These are phyloP conservation scores for Escallonia rubra DNA, from an alignment of 129 eudicot species.

Conservation along the genomic window DNA sequence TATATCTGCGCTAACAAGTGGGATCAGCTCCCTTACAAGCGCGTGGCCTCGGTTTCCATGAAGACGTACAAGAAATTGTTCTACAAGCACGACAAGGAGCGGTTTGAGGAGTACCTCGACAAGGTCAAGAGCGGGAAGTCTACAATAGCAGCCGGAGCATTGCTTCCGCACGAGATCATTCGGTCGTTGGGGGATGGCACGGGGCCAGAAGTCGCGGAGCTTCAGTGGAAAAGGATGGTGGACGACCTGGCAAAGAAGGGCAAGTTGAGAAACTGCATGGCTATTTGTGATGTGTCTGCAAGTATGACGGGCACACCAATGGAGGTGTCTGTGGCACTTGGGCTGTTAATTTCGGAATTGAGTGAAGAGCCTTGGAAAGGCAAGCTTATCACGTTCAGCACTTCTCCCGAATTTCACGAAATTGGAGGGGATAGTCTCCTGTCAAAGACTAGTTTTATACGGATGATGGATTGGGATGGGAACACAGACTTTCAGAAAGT, in stretches of 20 bases:
- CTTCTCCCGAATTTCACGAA: slow-evolving; percentile 26
- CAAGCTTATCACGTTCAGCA: slow-evolving; percentile 32
- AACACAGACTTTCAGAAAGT: slow-evolving; percentile 42
- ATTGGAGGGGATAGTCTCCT: slow-evolving; percentile 27
- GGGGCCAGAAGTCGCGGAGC: neutral
- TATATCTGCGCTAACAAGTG: neutral
- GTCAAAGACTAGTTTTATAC: slow-evolving; percentile 30
- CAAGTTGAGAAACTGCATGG: slow-evolving; percentile 40
- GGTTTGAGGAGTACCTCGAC: neutral
- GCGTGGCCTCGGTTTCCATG: neutral
- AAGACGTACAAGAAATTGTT: neutral
- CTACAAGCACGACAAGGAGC: neutral
- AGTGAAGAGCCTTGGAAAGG: slow-evolving; percentile 63
- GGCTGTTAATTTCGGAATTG: slow-evolving; percentile 38
- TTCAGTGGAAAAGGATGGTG: slow-evolving; percentile 54
- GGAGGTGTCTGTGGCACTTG: slow-evolving; percentile 56
- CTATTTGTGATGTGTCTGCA: slow-evolving; percentile 58
- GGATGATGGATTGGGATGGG: slow-evolving; percentile 20
- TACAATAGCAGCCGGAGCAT: neutral
- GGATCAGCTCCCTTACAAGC: neutral
- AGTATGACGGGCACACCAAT: slow-evolving; percentile 48
- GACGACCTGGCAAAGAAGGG: slow-evolving; percentile 35
- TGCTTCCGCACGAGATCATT: neutral
- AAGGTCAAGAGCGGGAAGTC: neutral
- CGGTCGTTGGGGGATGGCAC: neutral